These are phyloP conservation scores for Lithocarpus polystachyus DNA, from an alignment of 306 rosid genomes.

Conservation along the genomic window DNA sequence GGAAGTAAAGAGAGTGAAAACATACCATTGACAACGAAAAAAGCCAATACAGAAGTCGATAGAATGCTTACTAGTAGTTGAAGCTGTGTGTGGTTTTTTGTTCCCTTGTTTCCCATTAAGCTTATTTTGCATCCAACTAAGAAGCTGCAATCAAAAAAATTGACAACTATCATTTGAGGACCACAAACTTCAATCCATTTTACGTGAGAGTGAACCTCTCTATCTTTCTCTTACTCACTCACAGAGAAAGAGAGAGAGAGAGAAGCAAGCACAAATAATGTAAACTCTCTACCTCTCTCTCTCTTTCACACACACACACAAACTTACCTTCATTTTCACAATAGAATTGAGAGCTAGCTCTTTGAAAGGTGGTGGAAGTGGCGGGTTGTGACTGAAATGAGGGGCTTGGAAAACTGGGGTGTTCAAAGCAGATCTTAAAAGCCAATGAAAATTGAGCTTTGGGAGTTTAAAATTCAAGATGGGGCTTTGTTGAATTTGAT, in stretches of 20 bases:
- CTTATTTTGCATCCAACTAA: slow-evolving; percentile 91
- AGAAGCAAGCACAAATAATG: no score
- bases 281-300: background rate
- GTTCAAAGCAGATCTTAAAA: slow-evolving; percentile 53
- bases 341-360: background rate
- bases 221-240: background rate
- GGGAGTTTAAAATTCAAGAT: slow-evolving; percentile 44
- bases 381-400: slow-evolving; percentile 20
- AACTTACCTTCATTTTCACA: slow-evolving; percentile 68
- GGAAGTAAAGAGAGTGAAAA: background rate
- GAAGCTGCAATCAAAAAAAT: slow-evolving; percentile 52
- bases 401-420: slow-evolving; percentile 18
- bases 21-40: background rate
- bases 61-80: slow-evolving; percentile 52
- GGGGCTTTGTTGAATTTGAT: slow-evolving; percentile 55
- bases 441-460: slow-evolving; percentile 41
- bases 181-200: background rate
- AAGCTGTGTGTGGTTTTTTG: slow-evolving; percentile 45
- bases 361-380: slow-evolving; percentile 11
- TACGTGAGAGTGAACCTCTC: background rate
- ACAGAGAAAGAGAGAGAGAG: background rate
- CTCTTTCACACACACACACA: background rate
- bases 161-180: background rate
- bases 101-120: slow-evolving; percentile 65
- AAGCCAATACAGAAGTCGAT: background rate